Evolutionary conservation across 495 filamentous ascomycete species (phyloP).

Genomic region (Friedmanniomyces simplex): DNA sequence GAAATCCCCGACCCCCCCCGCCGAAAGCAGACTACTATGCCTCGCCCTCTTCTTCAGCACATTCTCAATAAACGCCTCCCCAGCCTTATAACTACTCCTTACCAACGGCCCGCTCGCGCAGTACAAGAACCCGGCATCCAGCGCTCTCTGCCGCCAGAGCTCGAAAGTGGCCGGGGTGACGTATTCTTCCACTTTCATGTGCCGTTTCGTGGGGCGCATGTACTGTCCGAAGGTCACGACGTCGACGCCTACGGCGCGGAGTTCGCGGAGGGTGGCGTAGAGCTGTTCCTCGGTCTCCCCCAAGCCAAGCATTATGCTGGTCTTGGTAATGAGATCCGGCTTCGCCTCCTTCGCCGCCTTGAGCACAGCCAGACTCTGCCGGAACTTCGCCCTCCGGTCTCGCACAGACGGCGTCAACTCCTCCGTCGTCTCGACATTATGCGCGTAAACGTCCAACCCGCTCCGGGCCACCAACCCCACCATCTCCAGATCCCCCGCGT

Average conservation of each 20-base stretch:
- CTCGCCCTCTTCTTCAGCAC: conserved; percentile 78
- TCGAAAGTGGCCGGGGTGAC: conserved; percentile 85
- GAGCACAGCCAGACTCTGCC: conserved; percentile 73
- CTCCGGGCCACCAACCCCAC: conserved; percentile 71
- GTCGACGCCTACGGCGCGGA: conserved; percentile 71
- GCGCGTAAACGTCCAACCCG: conserved; percentile 91
- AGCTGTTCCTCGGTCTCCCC: conserved; percentile 90
- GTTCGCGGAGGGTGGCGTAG: conserved; percentile 66
- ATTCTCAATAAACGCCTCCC: conserved; percentile 97
- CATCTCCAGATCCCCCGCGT: conserved; percentile 69
- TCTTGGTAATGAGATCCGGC: conserved; percentile 83
- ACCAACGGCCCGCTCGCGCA: conserved; percentile 90
- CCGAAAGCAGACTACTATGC: conserved; percentile 29
- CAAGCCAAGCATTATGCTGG: conserved; percentile 89
- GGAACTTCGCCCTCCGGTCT: conserved; percentile 81
- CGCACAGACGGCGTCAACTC: conserved; percentile 78
- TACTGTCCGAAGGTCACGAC: conserved; percentile 98
- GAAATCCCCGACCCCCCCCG: conserved; percentile 17
- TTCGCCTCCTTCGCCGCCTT: conserved; percentile 67
- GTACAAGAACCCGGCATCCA: conserved; percentile 94
- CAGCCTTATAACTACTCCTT: conserved; percentile 90
- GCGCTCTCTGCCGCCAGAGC: conserved; percentile 75
- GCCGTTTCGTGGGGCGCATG: conserved; percentile 95
- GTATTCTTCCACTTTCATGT: conserved; percentile 93
- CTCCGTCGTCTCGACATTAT: conserved; percentile 95